Evolutionary conservation across 257 asterid genomes (phyloP).

Genomic region (Solanum pennellii): DNA sequence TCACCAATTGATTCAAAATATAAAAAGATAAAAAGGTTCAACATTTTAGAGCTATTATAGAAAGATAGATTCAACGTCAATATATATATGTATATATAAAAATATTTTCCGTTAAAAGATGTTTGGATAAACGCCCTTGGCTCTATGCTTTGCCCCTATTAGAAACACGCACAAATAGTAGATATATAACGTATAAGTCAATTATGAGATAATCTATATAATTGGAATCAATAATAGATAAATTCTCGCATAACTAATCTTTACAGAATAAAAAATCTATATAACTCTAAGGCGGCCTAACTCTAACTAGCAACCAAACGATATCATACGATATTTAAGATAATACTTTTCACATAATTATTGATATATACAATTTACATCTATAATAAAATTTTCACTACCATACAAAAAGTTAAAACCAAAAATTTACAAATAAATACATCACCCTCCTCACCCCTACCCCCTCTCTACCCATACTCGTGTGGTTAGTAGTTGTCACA

Average conservation of each 20-base stretch:
- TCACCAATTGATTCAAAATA: background rate
- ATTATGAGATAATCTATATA: too few species aligned
- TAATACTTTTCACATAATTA: background rate
- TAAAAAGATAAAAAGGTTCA: too few species aligned
- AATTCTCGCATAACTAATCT: too few species aligned
- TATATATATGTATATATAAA: too few species aligned
- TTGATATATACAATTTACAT: background rate
- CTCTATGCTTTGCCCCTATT: too few species aligned
- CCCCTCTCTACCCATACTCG: background rate
- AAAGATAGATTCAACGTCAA: too few species aligned
- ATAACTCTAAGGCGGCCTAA: too few species aligned
- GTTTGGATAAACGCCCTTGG: rapidly evolving
- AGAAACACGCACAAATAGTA: too few species aligned
- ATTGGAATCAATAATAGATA: too few species aligned
- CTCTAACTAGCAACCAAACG: too few species aligned
- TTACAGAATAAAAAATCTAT: rapidly evolving
- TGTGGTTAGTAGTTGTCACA: background rate
- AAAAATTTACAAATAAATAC: slow-evolving; percentile 1
- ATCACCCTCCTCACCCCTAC: slow-evolving; percentile 4
- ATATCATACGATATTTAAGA: rapidly evolving
- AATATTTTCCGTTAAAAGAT: rapidly evolving
- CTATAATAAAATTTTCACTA: background rate
- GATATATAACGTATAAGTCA: too few species aligned
- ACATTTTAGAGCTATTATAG: too few species aligned
- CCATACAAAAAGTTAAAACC: background rate